Evolutionary conservation across 352 stramenopile species (phyloP), one percentile per base, ranked within the genome.

Genomic region (Discostella stelligera): DNA sequence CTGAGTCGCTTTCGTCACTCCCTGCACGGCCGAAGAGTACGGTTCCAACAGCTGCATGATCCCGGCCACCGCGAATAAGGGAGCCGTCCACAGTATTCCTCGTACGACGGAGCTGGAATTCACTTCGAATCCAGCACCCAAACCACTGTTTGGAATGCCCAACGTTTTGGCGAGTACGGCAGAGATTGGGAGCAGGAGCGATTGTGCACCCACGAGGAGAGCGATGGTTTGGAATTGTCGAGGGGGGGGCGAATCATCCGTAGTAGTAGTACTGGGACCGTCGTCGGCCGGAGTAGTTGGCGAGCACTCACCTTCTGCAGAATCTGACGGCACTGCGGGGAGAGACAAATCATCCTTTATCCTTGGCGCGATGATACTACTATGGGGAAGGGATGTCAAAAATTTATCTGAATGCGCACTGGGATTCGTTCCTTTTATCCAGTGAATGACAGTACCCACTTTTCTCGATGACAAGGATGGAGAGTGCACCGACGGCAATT

Each of bases 1-100:
- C 72, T 90, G 86, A 9, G 86, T 92, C 0, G 86, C 84, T 46
- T 77, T 84, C 0, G 82, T 89, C 0, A 92, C 86, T 10, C 87
- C 69, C 71, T 88, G 72, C 11, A 92, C 59, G 25, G 82, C 80
- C 18, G 68, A 70, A 27, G 87, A 78, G 21, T 79, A 68, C 30
- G 83, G 75, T 77, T 92, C 84, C 11, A 90, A 44, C 16, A 82
- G 49, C 58, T 85, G 71, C 37, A 92, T 60, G n/a, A 82, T 44
- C 32, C 56, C 59, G 3, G 83, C 84, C 0, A 90, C 53, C 11
- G 53, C 50, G 44, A 81, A 86, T 18, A 93, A 37, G 7, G 87
- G 87, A 23, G 79, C 21, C 4, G 83, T 87, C 62, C 66, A 84
- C 10, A 85, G 48, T 16, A 85, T 11, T 23, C 87, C 87, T 6